Percentiles rank a stretch among this genome's conserved stretches.
phyloP scores from a whole-genome alignment of 2,329 filamentous ascomycete species.

The Arthrobotrys conoides region DNA sequence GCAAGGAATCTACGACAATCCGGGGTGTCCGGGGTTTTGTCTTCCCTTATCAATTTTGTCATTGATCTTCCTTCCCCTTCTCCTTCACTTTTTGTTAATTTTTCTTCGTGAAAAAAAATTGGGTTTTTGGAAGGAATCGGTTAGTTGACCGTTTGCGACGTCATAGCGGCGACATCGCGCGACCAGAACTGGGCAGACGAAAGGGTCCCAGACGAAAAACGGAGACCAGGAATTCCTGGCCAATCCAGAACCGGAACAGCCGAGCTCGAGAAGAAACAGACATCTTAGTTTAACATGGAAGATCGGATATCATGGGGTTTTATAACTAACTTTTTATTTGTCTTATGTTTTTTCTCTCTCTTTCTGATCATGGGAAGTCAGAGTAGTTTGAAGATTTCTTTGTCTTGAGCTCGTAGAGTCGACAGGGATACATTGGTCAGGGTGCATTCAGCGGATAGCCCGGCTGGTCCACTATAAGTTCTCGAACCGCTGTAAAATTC shows the following conservation, averaged over 20 bases:
- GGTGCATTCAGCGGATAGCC: no score
- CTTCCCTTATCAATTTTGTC: background rate
- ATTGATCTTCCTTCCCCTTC: background rate
- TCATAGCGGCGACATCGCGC: slow-evolving; percentile 21
- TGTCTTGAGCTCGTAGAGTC: no score
- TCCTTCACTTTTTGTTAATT: background rate
- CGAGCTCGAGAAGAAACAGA: background rate
- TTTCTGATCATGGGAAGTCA: no score
- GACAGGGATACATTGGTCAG: no score
- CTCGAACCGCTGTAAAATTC: no score
- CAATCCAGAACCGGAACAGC: slow-evolving; percentile 13
- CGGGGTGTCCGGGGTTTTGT: slow-evolving; percentile 21
- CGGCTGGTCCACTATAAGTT: no score
- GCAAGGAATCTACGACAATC: slow-evolving; percentile 17
- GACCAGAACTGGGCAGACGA: no score
- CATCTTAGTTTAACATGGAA: no score
- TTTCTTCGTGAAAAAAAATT: background rate
- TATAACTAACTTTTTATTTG: no score
- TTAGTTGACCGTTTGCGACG: slow-evolving; percentile 7
- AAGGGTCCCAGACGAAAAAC: background rate
- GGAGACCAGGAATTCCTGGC: background rate
- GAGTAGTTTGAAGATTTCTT: no score
- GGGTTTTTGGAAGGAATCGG: background rate
- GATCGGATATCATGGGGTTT: slow-evolving; percentile 15
- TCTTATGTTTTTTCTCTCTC: background rate